phyloP scores from a whole-genome alignment of 148 eudicot genomes.

The Silene conica region DNA sequence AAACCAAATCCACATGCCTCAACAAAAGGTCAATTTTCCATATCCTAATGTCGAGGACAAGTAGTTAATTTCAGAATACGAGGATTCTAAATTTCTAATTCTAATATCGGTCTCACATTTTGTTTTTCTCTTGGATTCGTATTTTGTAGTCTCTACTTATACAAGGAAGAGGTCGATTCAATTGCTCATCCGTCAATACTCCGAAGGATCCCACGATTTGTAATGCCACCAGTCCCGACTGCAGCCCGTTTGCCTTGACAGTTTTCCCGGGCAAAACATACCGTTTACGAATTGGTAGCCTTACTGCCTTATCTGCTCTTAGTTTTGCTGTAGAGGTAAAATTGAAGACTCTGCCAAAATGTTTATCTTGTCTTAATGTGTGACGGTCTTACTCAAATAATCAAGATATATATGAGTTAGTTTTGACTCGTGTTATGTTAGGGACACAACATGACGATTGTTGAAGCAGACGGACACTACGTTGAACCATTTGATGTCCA shows the following conservation, averaged over 20 bases:
- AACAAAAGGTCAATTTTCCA: too few relatives aligned
- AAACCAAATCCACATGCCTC: too few relatives aligned
- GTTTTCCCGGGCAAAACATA: constrained; percentile 71
- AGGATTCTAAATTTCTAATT: too few relatives aligned
- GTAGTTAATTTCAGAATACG: too few relatives aligned
- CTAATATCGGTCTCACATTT: too few relatives aligned
- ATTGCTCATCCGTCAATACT: constrained; percentile 37
- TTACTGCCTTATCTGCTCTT: constrained; percentile 64
- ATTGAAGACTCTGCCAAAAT: too few relatives aligned
- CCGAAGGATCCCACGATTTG: constrained; percentile 32
- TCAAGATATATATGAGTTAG: background rate
- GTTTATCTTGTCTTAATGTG: background rate
- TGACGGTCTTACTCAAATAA: background rate
- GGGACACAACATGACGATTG: constrained; percentile 87
- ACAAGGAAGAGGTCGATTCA: constrained; percentile 68
- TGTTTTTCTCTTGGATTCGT: background rate
- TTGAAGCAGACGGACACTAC: constrained; percentile 73
- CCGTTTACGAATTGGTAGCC: constrained; percentile 64
- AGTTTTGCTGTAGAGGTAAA: constrained; percentile 74
- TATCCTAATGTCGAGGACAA: too few relatives aligned
- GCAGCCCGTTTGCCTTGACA: constrained; percentile 49
- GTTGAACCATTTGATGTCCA: constrained; percentile 71
- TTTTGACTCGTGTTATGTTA: constrained; percentile 1
- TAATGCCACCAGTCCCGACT: constrained; percentile 52
- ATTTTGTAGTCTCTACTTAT: constrained; percentile 58